phyloP scores from a whole-genome alignment of 441 rosid genomes.

The Geranium incanum region DNA sequence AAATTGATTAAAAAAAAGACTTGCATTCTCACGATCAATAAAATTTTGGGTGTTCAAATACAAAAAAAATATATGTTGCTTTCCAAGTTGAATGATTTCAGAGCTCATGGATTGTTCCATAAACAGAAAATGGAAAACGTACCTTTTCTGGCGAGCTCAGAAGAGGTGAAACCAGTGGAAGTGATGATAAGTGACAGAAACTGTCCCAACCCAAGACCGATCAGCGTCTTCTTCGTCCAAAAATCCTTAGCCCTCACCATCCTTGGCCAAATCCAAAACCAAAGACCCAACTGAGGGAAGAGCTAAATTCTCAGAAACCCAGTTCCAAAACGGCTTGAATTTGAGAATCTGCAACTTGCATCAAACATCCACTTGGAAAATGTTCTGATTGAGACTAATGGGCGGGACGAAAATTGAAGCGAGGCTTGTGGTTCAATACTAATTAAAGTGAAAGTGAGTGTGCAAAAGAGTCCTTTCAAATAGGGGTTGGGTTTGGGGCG shows the following conservation, averaged over 20 bases:
- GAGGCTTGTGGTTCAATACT: not conserved
- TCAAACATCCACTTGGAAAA: not conserved
- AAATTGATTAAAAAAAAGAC: not conserved
- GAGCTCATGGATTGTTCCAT: not conserved
- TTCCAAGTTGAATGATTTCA: not conserved
- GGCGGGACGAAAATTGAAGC: too few relatives aligned
- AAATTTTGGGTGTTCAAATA: not conserved
- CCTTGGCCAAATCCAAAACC: not conserved
- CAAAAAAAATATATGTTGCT: not conserved
- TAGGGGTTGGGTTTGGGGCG: too few relatives aligned
- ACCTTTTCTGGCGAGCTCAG: slow-evolving; percentile 59
- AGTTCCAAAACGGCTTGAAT: not conserved
- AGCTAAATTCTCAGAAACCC: not conserved
- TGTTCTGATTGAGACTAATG: too few relatives aligned
- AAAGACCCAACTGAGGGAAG: not conserved
- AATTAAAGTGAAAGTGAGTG: too few relatives aligned
- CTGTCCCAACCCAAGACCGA: slow-evolving; percentile 67
- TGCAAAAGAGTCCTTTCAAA: too few relatives aligned
- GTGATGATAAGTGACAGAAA: slow-evolving; percentile 66
- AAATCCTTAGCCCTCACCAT: slow-evolving; percentile 40
- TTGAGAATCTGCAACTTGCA: not conserved
- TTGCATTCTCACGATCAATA: not conserved
- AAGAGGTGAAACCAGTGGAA: slow-evolving; percentile 61
- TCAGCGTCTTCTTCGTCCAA: slow-evolving; percentile 49
- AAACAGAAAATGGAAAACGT: not conserved